Evolutionary conservation across 768 basidiomycete genomes (phyloP), one percentile per base, ranked within the genome.

Genomic region (Naganishia randhawae): DNA sequence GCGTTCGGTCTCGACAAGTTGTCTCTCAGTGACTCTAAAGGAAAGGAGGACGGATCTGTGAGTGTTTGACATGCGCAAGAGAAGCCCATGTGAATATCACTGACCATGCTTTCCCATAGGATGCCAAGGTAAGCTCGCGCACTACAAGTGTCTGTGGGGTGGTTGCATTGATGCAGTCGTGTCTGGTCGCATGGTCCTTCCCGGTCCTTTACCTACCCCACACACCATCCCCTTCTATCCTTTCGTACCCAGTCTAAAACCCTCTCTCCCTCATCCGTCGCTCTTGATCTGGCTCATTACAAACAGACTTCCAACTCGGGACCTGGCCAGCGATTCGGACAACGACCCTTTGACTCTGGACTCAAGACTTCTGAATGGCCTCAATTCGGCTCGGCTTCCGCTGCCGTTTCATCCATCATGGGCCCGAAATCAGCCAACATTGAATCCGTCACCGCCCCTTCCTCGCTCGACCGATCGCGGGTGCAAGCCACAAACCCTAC

Each of bases 271-370:
- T 89, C 91, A 19, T 95, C 94, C 22, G 93, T 91, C 37, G 94
- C 95, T 48, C 81, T 97, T 74, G 94, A 97, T 80, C 85, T 97
- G 41, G 93, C 95, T 17, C 91, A 92, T 57, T 85, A 91, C 37
- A 88, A 90, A 4, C 91, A 91, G 77, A 88, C 88, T 7, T 57
- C 35, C n/a, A 88, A 89, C 16, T 87, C 88, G 29, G 72, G 75
- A 45, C 63, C 66, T 65, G 22, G 84, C 55, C 86, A 85, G 54
- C 39, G 25, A 22, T 86, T 86, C 69, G 45, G 45, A 7, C 76
- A 83, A 33, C 79, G 81, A 69, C 86, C 81, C 31, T 80, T 85
- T 70, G 87, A 89, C 37, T 79, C 83, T 53, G 70, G 73, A 16
- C 65, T 76, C 53, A 76, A 76, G 77, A 84, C 90, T 10, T 92